phyloP scores from a whole-genome alignment of 2,329 filamentous ascomycete species.

The Dothistroma septosporum region DNA sequence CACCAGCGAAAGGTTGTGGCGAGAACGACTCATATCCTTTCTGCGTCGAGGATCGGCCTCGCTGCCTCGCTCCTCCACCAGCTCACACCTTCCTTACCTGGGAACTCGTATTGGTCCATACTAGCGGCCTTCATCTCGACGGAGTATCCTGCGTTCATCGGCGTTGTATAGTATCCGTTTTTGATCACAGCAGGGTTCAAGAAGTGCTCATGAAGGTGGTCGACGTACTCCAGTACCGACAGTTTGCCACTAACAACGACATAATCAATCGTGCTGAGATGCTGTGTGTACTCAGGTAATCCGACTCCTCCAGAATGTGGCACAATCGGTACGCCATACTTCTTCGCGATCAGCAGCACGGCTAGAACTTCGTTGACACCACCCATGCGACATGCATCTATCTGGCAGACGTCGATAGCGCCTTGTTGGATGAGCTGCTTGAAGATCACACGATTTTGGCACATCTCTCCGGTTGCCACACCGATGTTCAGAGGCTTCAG shows the following conservation, averaged over 20 bases:
- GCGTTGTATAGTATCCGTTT: constrained; percentile 84
- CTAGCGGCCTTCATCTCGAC: constrained; percentile 90
- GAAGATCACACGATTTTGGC: constrained; percentile 90
- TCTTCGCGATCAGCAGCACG: constrained; percentile 80
- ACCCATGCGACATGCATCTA: constrained; percentile 84
- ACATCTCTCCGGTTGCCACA: constrained; percentile 91
- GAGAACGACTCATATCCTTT: constrained; percentile 36
- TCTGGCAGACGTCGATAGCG: constrained; percentile 83
- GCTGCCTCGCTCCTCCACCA: constrained; percentile 85
- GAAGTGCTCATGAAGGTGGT: constrained; percentile 92
- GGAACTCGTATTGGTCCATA: constrained; percentile 75
- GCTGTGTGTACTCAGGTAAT: constrained; percentile 89
- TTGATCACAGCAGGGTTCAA: constrained; percentile 73
- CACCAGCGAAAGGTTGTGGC: background rate
- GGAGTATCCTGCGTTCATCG: constrained; percentile 76
- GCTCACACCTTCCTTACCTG: constrained; percentile 70
- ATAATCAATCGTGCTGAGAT: constrained; percentile 88
- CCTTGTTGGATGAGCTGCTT: constrained; percentile 80
- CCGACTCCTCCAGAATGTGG: constrained; percentile 88
- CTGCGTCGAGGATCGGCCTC: constrained; percentile 64
- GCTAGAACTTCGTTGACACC: constrained; percentile 89
- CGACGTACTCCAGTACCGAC: constrained; percentile 78
- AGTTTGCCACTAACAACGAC: constrained; percentile 78
- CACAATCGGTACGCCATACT: constrained; percentile 75
- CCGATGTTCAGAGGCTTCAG: constrained; percentile 71